Percentiles rank a stretch among this genome's conserved stretches.
These are phyloP conservation scores for Phytophthora fragariae DNA, from an alignment of 352 stramenopile genomes.

Conservation along the genomic window DNA sequence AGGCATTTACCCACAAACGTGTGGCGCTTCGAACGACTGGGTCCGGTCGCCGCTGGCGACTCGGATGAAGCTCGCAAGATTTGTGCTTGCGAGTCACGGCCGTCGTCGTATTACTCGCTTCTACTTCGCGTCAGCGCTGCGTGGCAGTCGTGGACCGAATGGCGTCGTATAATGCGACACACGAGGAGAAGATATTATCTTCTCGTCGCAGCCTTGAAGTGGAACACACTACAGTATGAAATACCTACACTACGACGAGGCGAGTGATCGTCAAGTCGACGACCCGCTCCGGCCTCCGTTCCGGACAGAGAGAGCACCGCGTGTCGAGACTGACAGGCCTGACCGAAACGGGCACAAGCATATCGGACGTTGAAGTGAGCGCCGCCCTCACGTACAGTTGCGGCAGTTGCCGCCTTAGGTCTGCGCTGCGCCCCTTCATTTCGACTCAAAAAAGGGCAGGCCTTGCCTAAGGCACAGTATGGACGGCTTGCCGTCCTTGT, in stretches of 20 bases:
- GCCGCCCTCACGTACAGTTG: constrained; percentile 32
- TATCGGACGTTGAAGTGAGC: neutral
- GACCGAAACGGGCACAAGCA: too few relatives aligned
- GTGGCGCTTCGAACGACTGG: neutral
- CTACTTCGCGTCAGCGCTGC: constrained; percentile 5
- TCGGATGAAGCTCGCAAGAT: neutral
- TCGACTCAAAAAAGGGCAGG: constrained; percentile 48
- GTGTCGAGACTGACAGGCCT: constrained; percentile 57
- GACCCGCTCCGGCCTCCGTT: constrained; percentile 2
- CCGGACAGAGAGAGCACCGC: constrained; percentile 21
- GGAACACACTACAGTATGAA: too few relatives aligned
- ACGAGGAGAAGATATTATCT: constrained; percentile 6
- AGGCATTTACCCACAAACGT: neutral
- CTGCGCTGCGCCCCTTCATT: neutral
- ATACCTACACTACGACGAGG: constrained; percentile 3
- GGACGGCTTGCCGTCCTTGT: constrained; percentile 34
- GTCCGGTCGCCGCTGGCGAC: neutral
- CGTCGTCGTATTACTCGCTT: neutral
- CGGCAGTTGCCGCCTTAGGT: constrained; percentile 18
- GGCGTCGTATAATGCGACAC: too few relatives aligned
- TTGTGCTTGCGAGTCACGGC: neutral
- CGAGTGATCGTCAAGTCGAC: constrained; percentile 19
- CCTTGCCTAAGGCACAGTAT: constrained; percentile 42
- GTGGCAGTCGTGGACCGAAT: neutral
- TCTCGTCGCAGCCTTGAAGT: too few relatives aligned